Evolutionary conservation across 208 protist species (phyloP).

Genomic region (Trypanosoma avium): DNA sequence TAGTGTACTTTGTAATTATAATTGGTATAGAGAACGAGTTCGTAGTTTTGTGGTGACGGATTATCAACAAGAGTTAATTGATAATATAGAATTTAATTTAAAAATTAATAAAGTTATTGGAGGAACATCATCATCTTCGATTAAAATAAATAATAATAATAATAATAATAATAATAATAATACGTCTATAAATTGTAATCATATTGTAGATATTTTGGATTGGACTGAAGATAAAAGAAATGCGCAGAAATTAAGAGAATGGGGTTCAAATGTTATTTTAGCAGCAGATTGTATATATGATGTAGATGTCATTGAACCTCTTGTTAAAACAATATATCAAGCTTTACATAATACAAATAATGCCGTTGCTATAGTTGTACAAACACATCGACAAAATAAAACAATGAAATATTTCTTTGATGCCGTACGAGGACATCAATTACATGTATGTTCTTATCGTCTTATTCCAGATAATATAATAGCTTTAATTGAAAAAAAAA

Average conservation of each 20-base stretch:
- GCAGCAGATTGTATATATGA: slow-evolving; percentile 88
- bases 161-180: too few species aligned
- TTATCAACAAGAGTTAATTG: slow-evolving; percentile 66
- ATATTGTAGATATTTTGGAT: slow-evolving; percentile 56
- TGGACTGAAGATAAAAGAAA: slow-evolving; percentile 54
- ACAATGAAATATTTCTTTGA: slow-evolving; percentile 84
- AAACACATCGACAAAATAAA: slow-evolving; percentile 74
- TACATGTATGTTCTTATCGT: slow-evolving; percentile 21
- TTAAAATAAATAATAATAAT: too few species aligned
- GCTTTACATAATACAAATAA: slow-evolving; percentile 5
- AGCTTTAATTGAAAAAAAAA: not conserved
- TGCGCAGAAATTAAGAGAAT: slow-evolving; percentile 36
- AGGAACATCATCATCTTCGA: too few species aligned
- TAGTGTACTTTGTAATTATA: slow-evolving; percentile 43
- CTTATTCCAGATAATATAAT: not conserved
- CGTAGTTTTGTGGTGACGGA: slow-evolving; percentile 52
- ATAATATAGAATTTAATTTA: slow-evolving; percentile 76
- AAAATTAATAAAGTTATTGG: slow-evolving; percentile 34
- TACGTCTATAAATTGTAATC: slow-evolving; percentile 29
- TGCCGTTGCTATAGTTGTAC: slow-evolving; percentile 66
- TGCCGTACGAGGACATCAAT: slow-evolving; percentile 20
- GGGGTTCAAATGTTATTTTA: slow-evolving; percentile 55
- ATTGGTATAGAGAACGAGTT: slow-evolving; percentile 42
- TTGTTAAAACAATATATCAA: slow-evolving; percentile 55
- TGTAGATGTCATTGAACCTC: slow-evolving; percentile 44